phyloP scores from a whole-genome alignment of 2,329 filamentous ascomycete species.

The Botrytis squamosa region DNA sequence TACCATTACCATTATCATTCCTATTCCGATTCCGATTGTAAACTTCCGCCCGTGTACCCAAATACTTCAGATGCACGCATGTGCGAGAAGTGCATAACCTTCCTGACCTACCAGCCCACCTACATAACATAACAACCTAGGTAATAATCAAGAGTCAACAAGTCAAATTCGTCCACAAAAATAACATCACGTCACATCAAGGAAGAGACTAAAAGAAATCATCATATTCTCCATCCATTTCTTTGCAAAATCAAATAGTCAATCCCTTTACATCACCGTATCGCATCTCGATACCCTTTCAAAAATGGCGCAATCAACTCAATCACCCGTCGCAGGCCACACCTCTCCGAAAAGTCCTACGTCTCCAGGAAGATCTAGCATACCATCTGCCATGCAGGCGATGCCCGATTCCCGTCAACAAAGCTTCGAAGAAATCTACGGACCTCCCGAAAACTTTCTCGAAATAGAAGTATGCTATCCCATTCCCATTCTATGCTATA shows the following conservation, averaged over 20 bases:
- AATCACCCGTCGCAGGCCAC: conserved; percentile 6
- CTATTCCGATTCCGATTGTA: neutral
- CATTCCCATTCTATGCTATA: conserved; percentile 17
- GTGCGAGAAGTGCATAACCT: neutral
- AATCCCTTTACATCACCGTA: neutral
- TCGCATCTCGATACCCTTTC: neutral
- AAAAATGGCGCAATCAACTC: conserved; percentile 16
- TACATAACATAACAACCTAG: neutral
- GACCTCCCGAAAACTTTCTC: conserved; percentile 95
- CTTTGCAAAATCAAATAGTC: neutral
- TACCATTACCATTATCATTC: too few relatives aligned
- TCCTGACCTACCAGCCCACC: neutral
- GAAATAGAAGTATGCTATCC: conserved; percentile 80
- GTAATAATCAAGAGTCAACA: neutral
- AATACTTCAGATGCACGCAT: neutral
- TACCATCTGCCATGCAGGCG: conserved; percentile 51
- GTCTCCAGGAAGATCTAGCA: conserved; percentile 15
- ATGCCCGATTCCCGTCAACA: conserved; percentile 78
- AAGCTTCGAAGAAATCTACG: conserved; percentile 98
- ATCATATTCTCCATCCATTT: neutral
- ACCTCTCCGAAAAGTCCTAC: conserved; percentile 17
- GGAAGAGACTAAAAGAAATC: neutral
- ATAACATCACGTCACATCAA: conserved; percentile 5
- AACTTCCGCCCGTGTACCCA: neutral
- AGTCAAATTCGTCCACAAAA: neutral